Evolutionary conservation across 768 basidiomycete species (phyloP).

Genomic region (Rhizopogon vinicolor): DNA sequence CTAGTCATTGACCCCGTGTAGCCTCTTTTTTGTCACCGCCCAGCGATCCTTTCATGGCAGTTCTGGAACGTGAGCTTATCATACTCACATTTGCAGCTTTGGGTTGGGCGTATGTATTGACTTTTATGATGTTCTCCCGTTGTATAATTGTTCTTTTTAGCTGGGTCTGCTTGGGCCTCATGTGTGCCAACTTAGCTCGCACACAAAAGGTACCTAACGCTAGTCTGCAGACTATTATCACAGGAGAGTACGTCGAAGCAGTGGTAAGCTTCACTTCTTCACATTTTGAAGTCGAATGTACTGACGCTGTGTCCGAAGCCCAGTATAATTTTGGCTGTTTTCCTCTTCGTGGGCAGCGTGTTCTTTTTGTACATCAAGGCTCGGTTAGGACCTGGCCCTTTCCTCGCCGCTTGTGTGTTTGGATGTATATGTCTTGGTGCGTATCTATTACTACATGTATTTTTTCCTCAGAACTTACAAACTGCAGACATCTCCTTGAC

Average conservation of each 20-base stretch:
- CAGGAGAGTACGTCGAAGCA: constrained; percentile 55
- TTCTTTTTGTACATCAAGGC: constrained; percentile 59
- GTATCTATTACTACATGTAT: constrained; percentile 6
- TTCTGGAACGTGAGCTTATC: constrained; percentile 59
- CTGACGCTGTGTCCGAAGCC: constrained; percentile 32
- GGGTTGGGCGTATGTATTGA: constrained; percentile 57
- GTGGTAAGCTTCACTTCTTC: constrained; percentile 21
- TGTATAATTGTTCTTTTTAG: constrained; percentile 26
- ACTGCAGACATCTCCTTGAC: constrained; percentile 52
- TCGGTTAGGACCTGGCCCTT: constrained; percentile 59
- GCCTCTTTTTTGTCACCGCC: constrained; percentile 67
- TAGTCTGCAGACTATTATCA: constrained; percentile 32
- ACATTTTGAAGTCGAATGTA: not conserved
- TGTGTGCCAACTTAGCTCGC: constrained; percentile 55
- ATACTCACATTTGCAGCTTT: constrained; percentile 44
- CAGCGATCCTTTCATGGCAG: constrained; percentile 60
- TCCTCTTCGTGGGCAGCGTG: constrained; percentile 56
- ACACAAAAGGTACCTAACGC: constrained; percentile 35
- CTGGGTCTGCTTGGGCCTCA: constrained; percentile 65
- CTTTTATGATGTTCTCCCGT: not conserved
- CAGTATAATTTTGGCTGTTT: constrained; percentile 53
- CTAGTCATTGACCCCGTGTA: constrained; percentile 17
- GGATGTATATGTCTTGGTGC: constrained; percentile 57
- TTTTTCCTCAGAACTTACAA: not conserved
- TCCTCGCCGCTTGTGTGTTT: constrained; percentile 50